These are phyloP conservation scores for Pseudotsuga menziesii DNA, from an alignment of 75 land plant genomes.

Conservation along the genomic window DNA sequence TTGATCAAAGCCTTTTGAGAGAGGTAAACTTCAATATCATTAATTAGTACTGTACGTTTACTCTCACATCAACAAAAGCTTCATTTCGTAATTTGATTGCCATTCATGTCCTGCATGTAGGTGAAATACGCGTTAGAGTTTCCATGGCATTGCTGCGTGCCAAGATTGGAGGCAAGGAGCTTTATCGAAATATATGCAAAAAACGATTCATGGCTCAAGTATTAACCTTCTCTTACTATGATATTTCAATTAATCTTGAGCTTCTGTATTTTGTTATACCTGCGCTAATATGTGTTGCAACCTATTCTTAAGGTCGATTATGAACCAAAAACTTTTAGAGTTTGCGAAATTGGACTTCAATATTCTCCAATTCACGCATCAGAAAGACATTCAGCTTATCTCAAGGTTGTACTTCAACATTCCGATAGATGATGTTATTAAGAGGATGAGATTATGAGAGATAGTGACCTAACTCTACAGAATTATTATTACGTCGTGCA, in stretches of 20 bases:
- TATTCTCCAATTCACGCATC: conserved; percentile 27
- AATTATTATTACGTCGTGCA: not conserved
- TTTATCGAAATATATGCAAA: conserved; percentile 26
- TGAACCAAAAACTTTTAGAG: conserved; percentile 22
- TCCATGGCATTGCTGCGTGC: conserved; percentile 24
- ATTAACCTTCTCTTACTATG: conserved; percentile 15
- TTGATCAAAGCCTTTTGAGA: not conserved
- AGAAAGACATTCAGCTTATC: conserved; percentile 17
- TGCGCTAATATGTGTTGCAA: not conserved
- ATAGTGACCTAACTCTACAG: too few relatives aligned
- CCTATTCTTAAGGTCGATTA: conserved; percentile 31
- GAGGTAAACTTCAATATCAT: not conserved
- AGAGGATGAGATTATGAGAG: not conserved
- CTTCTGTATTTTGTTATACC: not conserved
- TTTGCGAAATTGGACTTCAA: conserved; percentile 54
- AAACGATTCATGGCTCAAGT: conserved; percentile 34
- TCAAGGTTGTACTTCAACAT: not conserved
- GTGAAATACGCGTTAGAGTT: conserved; percentile 15
- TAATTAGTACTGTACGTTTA: too few relatives aligned
- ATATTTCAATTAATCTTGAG: too few relatives aligned
- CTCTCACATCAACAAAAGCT: too few relatives aligned
- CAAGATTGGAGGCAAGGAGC: conserved; percentile 22
- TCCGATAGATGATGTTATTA: not conserved
- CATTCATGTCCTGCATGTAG: conserved; percentile 1
- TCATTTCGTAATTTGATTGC: too few relatives aligned